Evolutionary conservation across 495 filamentous ascomycete genomes (phyloP).

Genomic region (Penicillium riverlandense): DNA sequence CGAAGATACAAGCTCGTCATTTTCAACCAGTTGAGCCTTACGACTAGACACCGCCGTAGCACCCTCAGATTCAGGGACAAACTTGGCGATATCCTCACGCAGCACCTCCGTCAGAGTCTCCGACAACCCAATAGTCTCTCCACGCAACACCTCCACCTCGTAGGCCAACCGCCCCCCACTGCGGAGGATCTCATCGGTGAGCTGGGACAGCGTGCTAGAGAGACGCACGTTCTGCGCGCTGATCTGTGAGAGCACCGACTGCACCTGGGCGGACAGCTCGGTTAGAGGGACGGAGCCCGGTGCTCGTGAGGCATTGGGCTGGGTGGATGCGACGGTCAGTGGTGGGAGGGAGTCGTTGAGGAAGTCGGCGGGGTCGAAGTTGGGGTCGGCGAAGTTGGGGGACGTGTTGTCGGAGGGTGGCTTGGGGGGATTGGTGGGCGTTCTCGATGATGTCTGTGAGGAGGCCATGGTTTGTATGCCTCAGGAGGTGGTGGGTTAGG

Average conservation of each 20-base stretch:
- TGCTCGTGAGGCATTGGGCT: conserved; percentile 32
- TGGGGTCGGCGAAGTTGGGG: conserved; percentile 57
- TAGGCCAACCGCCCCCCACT: conserved; percentile 82
- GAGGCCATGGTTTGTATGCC: conserved; percentile 8
- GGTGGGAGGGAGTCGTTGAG: conserved; percentile 69
- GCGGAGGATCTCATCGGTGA: conserved; percentile 92
- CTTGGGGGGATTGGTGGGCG: conserved; percentile 13
- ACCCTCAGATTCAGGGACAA: conserved; percentile 48
- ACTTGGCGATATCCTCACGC: conserved; percentile 59
- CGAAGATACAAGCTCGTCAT: neutral
- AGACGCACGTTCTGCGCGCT: conserved; percentile 80
- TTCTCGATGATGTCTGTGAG: conserved; percentile 9
- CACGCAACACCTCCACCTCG: conserved; percentile 87
- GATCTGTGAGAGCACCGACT: conserved; percentile 76
- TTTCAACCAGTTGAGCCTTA: conserved; percentile 1
- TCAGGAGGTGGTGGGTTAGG: no score
- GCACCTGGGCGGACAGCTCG: conserved; percentile 73
- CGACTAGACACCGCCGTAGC: neutral
- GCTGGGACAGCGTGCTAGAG: conserved; percentile 72
- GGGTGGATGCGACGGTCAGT: conserved; percentile 32
- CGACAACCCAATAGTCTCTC: conserved; percentile 70
- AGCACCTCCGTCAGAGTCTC: conserved; percentile 70
- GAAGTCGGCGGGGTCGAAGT: conserved; percentile 75
- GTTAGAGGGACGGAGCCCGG: conserved; percentile 56
- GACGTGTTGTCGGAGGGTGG: conserved; percentile 50